Evolutionary conservation across 805 yeast genomes (phyloP).

Genomic region (Monosporozyma servazzii): DNA sequence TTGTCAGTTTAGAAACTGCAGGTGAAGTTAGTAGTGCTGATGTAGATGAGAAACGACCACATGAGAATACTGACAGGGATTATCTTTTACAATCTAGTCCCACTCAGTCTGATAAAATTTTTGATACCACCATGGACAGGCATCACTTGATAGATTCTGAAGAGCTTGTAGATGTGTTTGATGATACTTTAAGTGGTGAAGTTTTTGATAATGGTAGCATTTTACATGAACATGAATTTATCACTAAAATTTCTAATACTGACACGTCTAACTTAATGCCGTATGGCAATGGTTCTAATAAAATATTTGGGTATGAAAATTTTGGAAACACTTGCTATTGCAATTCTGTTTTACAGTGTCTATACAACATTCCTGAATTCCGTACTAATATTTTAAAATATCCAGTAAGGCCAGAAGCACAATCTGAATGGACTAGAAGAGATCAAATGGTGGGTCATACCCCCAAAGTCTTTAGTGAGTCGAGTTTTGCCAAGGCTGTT

Average conservation of each 20-base stretch:
- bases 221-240: constrained; percentile 1
- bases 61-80: neutral
- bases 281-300: constrained; percentile 60
- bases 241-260: constrained; percentile 1
- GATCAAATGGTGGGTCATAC: constrained; percentile 31
- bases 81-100: neutral
- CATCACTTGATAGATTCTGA: neutral
- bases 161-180: neutral
- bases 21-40: neutral
- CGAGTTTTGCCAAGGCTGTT: neutral
- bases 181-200: neutral
- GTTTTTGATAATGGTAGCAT: neutral
- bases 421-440: constrained; percentile 31
- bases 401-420: constrained; percentile 33
- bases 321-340: constrained; percentile 91
- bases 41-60: neutral
- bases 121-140: constrained; percentile 1
- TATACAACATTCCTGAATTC: constrained; percentile 64
- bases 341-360: constrained; percentile 82
- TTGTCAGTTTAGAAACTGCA: constrained; percentile 2
- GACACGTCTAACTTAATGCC: constrained; percentile 27
- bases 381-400: constrained; percentile 44
- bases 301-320: constrained; percentile 72
- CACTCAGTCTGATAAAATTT: neutral
- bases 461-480: constrained; percentile 4